A percentile compares a stretch with the other conserved stretches of the same genome.
These are phyloP conservation scores for Vaccinium myrtillus DNA, from an alignment of 148 eudicot genomes.

Conservation along the genomic window DNA sequence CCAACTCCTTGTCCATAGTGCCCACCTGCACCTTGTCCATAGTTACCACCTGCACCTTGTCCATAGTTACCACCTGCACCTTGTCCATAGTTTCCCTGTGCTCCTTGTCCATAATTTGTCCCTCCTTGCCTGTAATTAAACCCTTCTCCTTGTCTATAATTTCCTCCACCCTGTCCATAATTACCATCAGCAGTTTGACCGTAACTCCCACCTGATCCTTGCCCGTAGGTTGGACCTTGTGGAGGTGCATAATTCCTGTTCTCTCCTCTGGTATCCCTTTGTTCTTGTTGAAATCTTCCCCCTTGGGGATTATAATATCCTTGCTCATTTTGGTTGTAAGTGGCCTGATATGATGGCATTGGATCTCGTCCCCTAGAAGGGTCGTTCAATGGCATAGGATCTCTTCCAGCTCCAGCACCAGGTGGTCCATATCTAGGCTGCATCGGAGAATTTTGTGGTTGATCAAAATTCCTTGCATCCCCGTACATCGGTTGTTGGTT, in stretches of 20 bases:
- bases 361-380: slow-evolving; percentile 36
- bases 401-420: not conserved
- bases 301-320: slow-evolving; percentile 33
- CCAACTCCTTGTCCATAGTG: slow-evolving; percentile 16
- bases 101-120: slow-evolving; percentile 16
- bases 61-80: slow-evolving; percentile 22
- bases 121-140: not conserved
- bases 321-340: slow-evolving; percentile 31
- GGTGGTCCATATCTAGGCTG: slow-evolving; percentile 20
- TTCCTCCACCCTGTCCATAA: slow-evolving; percentile 21
- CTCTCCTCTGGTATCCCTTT: slow-evolving; percentile 20
- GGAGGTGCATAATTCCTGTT: slow-evolving; percentile 35
- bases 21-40: slow-evolving; percentile 23
- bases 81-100: slow-evolving; percentile 15
- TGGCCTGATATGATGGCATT: slow-evolving; percentile 38
- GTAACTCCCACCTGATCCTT: slow-evolving; percentile 32
- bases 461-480: slow-evolving; percentile 41
- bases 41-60: slow-evolving; percentile 23
- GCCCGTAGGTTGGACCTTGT: slow-evolving; percentile 40
- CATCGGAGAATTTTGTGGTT: slow-evolving; percentile 27
- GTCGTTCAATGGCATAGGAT: slow-evolving; percentile 22
- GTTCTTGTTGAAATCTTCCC: slow-evolving; percentile 31
- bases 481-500: slow-evolving; percentile 37
- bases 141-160: slow-evolving; percentile 17
- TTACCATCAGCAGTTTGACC: slow-evolving; percentile 28